Percentiles rank a stretch among this genome's conserved stretches.
phyloP scores from a whole-genome alignment of 768 basidiomycete genomes.

The Tricholoma sp. region DNA sequence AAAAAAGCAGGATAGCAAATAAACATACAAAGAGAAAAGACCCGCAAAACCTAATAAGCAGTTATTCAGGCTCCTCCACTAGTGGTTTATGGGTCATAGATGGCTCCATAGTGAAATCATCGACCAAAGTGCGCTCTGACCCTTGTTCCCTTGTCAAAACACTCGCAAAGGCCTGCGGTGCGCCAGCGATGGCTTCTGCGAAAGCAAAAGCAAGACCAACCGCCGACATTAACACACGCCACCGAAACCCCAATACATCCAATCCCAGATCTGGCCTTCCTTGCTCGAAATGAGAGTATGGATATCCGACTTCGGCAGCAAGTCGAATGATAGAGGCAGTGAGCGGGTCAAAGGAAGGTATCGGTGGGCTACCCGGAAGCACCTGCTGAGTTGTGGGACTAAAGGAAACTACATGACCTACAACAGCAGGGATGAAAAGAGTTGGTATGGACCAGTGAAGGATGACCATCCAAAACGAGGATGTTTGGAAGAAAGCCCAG shows the following conservation, averaged over 20 bases:
- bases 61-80: constrained; percentile 11
- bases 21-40: constrained; percentile 3
- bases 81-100: constrained; percentile 14
- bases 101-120: background rate
- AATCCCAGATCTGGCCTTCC: constrained; percentile 21
- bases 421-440: constrained; percentile 49
- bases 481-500: constrained; percentile 34
- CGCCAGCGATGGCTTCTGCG: constrained; percentile 53
- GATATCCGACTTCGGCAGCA: constrained; percentile 56
- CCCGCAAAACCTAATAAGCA: background rate
- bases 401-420: constrained; percentile 63
- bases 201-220: constrained; percentile 62
- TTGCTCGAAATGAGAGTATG: constrained; percentile 24
- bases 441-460: constrained; percentile 62
- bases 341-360: constrained; percentile 51
- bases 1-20: constrained; percentile 12
- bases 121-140: constrained; percentile 2
- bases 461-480: constrained; percentile 48
- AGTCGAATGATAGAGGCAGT: constrained; percentile 62
- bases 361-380: constrained; percentile 9
- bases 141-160: constrained; percentile 23
- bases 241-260: constrained; percentile 51
- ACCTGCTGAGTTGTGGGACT: constrained; percentile 28
- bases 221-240: constrained; percentile 51
- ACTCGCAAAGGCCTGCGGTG: constrained; percentile 34